Evolutionary conservation across 768 basidiomycete species (phyloP).

Genomic region (Filobasidium wieringae): DNA sequence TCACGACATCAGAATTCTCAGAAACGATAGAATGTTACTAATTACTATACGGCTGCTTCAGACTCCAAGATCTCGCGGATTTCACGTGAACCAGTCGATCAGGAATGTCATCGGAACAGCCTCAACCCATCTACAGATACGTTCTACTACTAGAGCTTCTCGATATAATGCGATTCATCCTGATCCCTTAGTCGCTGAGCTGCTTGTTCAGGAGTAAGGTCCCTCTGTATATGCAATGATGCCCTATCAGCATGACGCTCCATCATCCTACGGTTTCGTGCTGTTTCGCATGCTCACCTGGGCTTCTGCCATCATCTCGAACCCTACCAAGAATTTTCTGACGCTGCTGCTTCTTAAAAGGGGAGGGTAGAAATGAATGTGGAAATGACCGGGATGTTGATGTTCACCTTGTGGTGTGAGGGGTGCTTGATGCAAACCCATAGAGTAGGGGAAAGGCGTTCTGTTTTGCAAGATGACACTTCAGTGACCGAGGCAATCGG

Average conservation of each 20-base stretch:
- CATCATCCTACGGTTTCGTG: background rate
- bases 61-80: no score
- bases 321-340: constrained; percentile 85
- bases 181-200: constrained; percentile 52
- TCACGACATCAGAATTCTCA: no score
- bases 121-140: no score
- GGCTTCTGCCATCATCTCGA: constrained; percentile 79
- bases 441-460: constrained; percentile 84
- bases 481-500: background rate
- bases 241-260: background rate
- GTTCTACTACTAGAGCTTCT: no score
- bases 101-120: no score
- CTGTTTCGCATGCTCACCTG: constrained; percentile 41
- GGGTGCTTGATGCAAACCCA: constrained; percentile 77
- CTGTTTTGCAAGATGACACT: constrained; percentile 24
- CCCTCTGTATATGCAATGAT: constrained; percentile 42
- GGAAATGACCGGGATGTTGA: constrained; percentile 52
- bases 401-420: constrained; percentile 13
- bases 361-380: constrained; percentile 78
- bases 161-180: constrained; percentile 51
- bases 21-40: no score
- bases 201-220: constrained; percentile 79
- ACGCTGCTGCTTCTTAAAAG: constrained; percentile 68
- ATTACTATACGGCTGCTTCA: no score
- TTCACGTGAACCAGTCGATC: no score